These are phyloP conservation scores for Colletotrichum sp. DNA, from an alignment of 2,329 filamentous ascomycete species.

Conservation along the genomic window DNA sequence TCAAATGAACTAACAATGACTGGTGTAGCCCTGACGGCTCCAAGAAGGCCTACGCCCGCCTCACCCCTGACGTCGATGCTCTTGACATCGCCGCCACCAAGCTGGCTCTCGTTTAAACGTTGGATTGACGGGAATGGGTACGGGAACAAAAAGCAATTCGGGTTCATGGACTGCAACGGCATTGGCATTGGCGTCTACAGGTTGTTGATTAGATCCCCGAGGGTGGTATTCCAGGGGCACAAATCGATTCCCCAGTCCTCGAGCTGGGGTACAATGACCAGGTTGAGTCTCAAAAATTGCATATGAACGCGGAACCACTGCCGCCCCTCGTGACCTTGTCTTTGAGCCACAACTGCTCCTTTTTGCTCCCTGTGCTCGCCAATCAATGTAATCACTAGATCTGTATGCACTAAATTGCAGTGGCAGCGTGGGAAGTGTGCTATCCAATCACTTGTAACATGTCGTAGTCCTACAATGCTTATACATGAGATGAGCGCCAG, in stretches of 20 bases:
- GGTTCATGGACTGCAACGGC: conserved; percentile 20
- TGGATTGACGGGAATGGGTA: background rate
- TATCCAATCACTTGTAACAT: background rate
- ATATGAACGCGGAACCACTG: background rate
- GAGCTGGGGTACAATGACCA: conserved; percentile 7
- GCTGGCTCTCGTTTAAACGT: conserved; percentile 90
- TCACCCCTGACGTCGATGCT: conserved; percentile 96
- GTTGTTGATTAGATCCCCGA: conserved; percentile 19
- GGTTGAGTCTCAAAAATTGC: background rate
- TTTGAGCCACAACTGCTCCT: background rate
- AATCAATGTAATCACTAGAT: background rate
- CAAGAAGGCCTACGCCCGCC: conserved; percentile 98
- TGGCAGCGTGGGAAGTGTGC: background rate
- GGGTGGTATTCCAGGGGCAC: conserved; percentile 11
- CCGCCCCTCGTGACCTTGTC: background rate
- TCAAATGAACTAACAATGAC: conserved; percentile 22
- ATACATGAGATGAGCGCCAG: background rate
- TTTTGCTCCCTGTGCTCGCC: background rate
- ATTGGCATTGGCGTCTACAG: conserved; percentile 25
- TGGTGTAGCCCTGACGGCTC: conserved; percentile 80
- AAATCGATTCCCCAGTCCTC: conserved; percentile 17
- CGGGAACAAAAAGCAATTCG: conserved; percentile 7
- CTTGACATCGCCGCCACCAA: conserved; percentile 99
- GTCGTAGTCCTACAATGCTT: background rate
- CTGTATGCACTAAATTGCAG: background rate